Percentiles rank a stretch among this genome's conserved stretches.
Evolutionary conservation across 2,329 filamentous ascomycete genomes (phyloP).

Genomic region (Elsinoe australis): DNA sequence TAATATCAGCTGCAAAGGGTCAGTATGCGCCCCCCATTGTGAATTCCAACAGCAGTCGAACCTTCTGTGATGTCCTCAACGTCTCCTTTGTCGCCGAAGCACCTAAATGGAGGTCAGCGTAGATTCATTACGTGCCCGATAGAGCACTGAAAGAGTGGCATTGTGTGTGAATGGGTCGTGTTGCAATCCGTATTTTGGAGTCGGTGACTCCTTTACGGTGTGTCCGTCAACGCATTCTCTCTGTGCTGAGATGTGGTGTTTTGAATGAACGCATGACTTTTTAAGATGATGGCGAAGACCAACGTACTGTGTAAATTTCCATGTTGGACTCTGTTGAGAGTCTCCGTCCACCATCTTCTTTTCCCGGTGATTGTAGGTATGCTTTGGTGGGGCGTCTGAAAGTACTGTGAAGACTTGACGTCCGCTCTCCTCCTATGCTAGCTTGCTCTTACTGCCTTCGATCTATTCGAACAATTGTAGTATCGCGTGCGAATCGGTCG

Average conservation of each 20-base stretch:
- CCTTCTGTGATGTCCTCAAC: constrained; percentile 98
- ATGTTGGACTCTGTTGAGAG: constrained; percentile 71
- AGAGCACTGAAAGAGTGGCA: too few species aligned
- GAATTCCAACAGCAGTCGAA: constrained; percentile 35
- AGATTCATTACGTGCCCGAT: too few species aligned
- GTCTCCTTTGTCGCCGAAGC: constrained; percentile 99
- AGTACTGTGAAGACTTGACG: not conserved
- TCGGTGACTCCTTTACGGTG: too few species aligned
- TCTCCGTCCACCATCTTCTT: constrained; percentile 87
- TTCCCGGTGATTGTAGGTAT: constrained; percentile 6
- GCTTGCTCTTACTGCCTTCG: not conserved
- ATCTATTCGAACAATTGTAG: too few species aligned
- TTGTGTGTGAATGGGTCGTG: too few species aligned
- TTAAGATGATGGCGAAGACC: too few species aligned
- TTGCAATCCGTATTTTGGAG: not conserved
- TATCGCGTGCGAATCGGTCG: too few species aligned
- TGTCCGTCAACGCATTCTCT: too few species aligned
- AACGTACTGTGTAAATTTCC: constrained; percentile 99
- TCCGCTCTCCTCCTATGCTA: too few species aligned
- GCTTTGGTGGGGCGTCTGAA: not conserved
- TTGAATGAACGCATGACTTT: too few species aligned
- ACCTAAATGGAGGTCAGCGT: constrained; percentile 50
- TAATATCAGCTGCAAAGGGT: constrained; percentile 63
- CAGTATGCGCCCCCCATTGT: not conserved
- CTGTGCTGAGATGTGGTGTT: too few species aligned